Evolutionary conservation across 495 filamentous ascomycete genomes (phyloP), one percentile per base, ranked within the genome.

Genomic region (Tetracladium setigerum): DNA sequence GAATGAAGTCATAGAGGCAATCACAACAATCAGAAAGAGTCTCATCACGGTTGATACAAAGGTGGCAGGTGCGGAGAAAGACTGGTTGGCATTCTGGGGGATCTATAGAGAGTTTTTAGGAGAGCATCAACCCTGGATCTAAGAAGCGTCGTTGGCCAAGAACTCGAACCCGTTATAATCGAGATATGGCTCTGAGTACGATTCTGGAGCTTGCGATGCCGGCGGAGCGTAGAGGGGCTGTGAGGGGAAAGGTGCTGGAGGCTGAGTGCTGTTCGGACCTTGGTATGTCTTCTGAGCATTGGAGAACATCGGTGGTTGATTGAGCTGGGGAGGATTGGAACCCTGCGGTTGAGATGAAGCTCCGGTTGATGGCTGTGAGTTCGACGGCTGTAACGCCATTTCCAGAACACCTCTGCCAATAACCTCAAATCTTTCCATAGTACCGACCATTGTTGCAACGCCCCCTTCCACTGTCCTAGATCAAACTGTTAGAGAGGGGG

Each of bases 101-200:
- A 51, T 51, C 41, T 51, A 51, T 51, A 12, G 34, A 51, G 18
- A 44, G 41, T 38, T 34, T 40, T 3, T 51, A 5, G 32, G 48
- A 37, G 19, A n/a, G 12, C 32, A 51, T 45, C 32, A 4, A 24
- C 41, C 22, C 22, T 45, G 15, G 31, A 30, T 51, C 41, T 51
- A 39, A 39, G 33, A 45, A 4, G n/a, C 18, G 36, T 43, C 30
- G n/a, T 38, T 32, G 17, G 15, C 34, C 32, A 51, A 51, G 18
- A 50, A 51, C 17, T 45, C 41, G 5, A 51, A 38, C 33, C 1
- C 32, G 18, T 11, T 44, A 45, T 5, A 51, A 17, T 49, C 46
- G 6, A 49, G 1, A 36, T 47, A 47, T 33, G n/a, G 32, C n/a
- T 34, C n/a, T 34, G 32, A 34, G 32, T 34, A 34, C n/a, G 32